phyloP scores from a whole-genome alignment of 1,284 basidiomycete genomes.

The Trichosporon coremiiforme region DNA sequence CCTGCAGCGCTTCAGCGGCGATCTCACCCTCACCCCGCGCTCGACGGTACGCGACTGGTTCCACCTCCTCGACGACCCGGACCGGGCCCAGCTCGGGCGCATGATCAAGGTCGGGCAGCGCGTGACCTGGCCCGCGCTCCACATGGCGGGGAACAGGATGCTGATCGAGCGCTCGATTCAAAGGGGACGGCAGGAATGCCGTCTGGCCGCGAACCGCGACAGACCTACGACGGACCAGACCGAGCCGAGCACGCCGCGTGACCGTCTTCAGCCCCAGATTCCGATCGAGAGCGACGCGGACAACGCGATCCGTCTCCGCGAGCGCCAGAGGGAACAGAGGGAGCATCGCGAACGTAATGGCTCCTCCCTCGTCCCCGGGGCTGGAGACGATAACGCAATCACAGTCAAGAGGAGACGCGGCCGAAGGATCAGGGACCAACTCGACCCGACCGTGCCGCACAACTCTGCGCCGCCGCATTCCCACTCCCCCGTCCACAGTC shows the following conservation, averaged over 20 bases:
- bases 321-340: slow-evolving; percentile 20
- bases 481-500: neutral
- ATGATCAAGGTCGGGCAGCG: slow-evolving; percentile 83
- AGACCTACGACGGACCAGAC: slow-evolving; percentile 42
- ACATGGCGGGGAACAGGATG: slow-evolving; percentile 85
- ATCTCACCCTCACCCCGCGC: slow-evolving; percentile 73
- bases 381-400: neutral
- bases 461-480: neutral
- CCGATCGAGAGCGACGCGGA: slow-evolving; percentile 57
- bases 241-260: slow-evolving; percentile 25
- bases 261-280: slow-evolving; percentile 23
- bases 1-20: slow-evolving; percentile 64
- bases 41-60: slow-evolving; percentile 83
- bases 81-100: slow-evolving; percentile 71
- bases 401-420: neutral
- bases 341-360: neutral
- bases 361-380: neutral
- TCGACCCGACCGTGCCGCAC: neutral
- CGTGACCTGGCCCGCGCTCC: slow-evolving; percentile 96
- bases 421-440: neutral
- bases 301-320: slow-evolving; percentile 50
- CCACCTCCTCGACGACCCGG: slow-evolving; percentile 78
- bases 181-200: slow-evolving; percentile 73
- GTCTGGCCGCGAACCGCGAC: slow-evolving; percentile 59
- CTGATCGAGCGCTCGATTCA: slow-evolving; percentile 69